Base-by-base conservation (phyloP, 306 rosid genomes). In the Mucuna pruriens region DNA sequence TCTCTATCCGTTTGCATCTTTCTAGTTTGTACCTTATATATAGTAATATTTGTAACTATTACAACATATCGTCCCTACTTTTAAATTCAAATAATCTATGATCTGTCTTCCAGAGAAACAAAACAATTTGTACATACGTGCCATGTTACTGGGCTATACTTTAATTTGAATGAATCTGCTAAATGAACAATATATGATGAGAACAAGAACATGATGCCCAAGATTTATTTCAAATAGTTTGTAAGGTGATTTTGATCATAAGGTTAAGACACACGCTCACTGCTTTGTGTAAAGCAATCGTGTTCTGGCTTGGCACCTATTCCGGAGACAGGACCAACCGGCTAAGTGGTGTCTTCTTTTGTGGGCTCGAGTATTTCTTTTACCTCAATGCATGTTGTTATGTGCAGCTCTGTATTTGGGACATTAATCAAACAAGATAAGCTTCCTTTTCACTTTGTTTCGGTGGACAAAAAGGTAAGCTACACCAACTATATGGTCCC, bases 11-110 rank as follows among this genome's bases (percentile, higher is more conserved):
- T 75, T 45, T 83, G 33, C 63, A 72, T 46, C 70, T 58, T 76
- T 67, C 22, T 57, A 76, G 67, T 60, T 51, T 57, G 26, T 54
- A 31, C 60, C n/a, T n/a, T n/a, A n/a, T n/a, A n/a, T n/a, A n/a
- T n/a, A n/a, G n/a, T n/a, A n/a, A 49, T 80, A 12, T 81, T 16
- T 70, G 82, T 85, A 51, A 40, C 75, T 75, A 70, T 15, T 42
- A 10, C 44, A 44, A 55, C 42, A 1, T 72, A 38, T 82, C 63
- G 48, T 42, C 71, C 74, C 82, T 69, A 7, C 55, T 66, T 9
- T 15, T 74, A 31, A 55, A 40, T 44, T 67, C 62, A n/a, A 45
- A 75, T 17, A 29, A 40, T 67, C n/a, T 31, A 4, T 29, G 23
- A 64, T 74, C 44, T 72, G 17, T 71, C 49, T 20, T 76, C 70